Evolutionary conservation across 1,139 yeast species (phyloP), one percentile per base, ranked within the genome.

Genomic region (Yamadazyma buinensis): DNA sequence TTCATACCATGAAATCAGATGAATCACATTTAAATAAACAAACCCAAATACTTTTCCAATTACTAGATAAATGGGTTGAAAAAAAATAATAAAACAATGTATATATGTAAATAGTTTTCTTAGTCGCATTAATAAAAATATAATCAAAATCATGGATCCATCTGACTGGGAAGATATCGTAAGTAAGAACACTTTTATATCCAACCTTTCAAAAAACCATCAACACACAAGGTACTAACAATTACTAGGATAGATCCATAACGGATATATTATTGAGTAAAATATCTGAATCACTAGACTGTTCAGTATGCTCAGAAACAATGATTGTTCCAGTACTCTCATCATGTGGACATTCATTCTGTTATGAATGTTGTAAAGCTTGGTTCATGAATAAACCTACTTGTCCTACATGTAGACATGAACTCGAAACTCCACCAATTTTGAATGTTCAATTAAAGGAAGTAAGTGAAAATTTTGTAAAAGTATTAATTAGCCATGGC

Each of bases 341-440:
- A 7, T 54, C 59, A 20, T 69, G 75, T 47, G 75, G 75, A 14
- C 75, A 68, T 42, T 58, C 70, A 3, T 66, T 66, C 42, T 68
- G 75, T 49, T 68, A 67, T 44, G 65, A 61, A 37, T 78, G 84
- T 44, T 54, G 77, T 19, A 51, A 55, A 17, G 58, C 64, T 14
- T 77, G 84, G 84, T 64, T 77, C 39, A 59, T 59, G 18, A 67
- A 61, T 36, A 66, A 65, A 37, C 54, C 60, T 36, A 64, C 75
- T 29, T 78, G 84, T 48, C 84, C 84, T 7, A 58, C 72, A 1
- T 78, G 84, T 49, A 62, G 84, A 7, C 59, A 59, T 21, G 62
- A 55, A 4, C 53, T 77, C 24, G 59, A 49, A 14, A 51, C 55
- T 7, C 58, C 62, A 14, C 84, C 84, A 1, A 57, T 59, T 13